These are phyloP conservation scores for Talaromyces adpressus DNA, from an alignment of 495 filamentous ascomycete species.

Conservation along the genomic window DNA sequence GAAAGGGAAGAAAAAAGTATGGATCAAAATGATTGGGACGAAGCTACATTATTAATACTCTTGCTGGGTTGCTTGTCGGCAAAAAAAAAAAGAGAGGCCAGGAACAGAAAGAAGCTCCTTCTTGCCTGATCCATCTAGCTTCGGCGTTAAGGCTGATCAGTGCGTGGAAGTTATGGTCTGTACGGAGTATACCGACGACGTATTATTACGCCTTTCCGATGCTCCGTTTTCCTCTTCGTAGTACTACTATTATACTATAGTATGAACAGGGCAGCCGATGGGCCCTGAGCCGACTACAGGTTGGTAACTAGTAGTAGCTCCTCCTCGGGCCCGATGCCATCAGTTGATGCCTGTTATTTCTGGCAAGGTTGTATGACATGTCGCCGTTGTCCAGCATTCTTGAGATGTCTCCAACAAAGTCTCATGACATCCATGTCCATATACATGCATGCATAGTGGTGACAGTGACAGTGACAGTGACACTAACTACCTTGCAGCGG, in stretches of 20 bases:
- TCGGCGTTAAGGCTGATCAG: neutral
- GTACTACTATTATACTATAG: neutral
- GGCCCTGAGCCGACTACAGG: too few relatives aligned
- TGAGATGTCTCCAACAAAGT: neutral
- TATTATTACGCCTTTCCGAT: neutral
- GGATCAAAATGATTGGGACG: neutral
- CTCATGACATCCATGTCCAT: neutral
- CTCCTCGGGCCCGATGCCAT: neutral
- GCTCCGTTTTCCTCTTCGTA: neutral
- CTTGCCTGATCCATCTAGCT: neutral
- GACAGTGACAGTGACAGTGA: neutral
- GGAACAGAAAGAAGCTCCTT: constrained; percentile 2
- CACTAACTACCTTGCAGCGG: neutral
- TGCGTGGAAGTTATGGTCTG: neutral
- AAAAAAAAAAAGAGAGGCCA: neutral
- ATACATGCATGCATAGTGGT: neutral
- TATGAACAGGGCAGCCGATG: too few relatives aligned
- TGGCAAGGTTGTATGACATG: neutral
- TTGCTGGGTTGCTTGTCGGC: neutral
- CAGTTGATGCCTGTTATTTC: neutral
- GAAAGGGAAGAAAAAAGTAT: neutral
- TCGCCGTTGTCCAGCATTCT: neutral
- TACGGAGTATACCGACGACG: neutral
- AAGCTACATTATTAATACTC: constrained; percentile 2
- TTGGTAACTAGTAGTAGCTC: neutral